Percentiles rank a stretch among this genome's conserved stretches.
phyloP scores from a whole-genome alignment of 2,329 filamentous ascomycete species.

The Trichoderma brevicompactum region DNA sequence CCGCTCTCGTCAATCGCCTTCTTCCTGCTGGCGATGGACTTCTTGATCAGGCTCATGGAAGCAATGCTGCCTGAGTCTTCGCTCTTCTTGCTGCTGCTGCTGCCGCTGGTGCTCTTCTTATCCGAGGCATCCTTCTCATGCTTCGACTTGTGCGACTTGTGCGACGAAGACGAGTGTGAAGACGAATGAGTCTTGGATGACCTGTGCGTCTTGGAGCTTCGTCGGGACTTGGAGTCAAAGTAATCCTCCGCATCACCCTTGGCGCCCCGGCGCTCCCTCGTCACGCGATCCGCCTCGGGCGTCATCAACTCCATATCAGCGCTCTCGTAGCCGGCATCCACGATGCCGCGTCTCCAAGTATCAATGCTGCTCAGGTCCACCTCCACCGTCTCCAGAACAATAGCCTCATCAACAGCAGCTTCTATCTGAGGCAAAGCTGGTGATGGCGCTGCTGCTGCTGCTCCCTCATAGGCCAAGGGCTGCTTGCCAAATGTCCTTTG shows the following conservation, averaged over 20 bases:
- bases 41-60: conserved; percentile 39
- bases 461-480: conserved; percentile 38
- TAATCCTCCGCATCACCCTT: conserved; percentile 46
- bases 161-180: conserved; percentile 29
- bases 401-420: conserved; percentile 55
- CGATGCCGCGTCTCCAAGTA: conserved; percentile 62
- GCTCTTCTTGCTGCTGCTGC: conserved; percentile 11
- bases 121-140: conserved; percentile 36
- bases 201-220: conserved; percentile 42
- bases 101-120: conserved; percentile 29
- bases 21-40: conserved; percentile 40
- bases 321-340: conserved; percentile 47
- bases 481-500: conserved; percentile 67
- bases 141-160: conserved; percentile 38
- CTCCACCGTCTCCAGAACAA: conserved; percentile 61
- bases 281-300: conserved; percentile 55
- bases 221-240: conserved; percentile 45
- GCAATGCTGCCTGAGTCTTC: conserved; percentile 43
- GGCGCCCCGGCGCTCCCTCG: neutral
- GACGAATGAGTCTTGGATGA: conserved; percentile 38
- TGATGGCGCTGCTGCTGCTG: conserved; percentile 36
- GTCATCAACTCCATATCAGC: conserved; percentile 63
- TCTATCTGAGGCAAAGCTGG: conserved; percentile 35
- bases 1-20: conserved; percentile 45
- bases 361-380: conserved; percentile 64